Percentiles rank a stretch among this genome's conserved stretches.
phyloP scores from a whole-genome alignment of 768 basidiomycete species.

The Cantharellus anzutake region DNA sequence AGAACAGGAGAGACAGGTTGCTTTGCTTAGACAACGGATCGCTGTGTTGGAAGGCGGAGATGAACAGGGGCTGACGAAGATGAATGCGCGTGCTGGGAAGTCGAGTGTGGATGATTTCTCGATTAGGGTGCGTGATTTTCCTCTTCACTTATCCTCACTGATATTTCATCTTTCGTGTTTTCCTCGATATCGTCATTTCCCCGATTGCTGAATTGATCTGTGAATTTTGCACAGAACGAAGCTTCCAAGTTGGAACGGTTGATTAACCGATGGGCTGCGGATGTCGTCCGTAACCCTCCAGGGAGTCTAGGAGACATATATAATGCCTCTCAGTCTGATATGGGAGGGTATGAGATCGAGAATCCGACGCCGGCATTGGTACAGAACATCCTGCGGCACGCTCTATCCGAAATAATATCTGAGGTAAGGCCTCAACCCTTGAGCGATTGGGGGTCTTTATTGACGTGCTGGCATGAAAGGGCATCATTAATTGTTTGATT shows the following conservation, averaged over 20 bases:
- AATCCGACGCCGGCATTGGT: constrained; percentile 43
- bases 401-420: constrained; percentile 48
- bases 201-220: not conserved
- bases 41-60: constrained; percentile 50
- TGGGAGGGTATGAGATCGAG: constrained; percentile 31
- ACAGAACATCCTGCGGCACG: constrained; percentile 64
- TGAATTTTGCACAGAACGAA: constrained; percentile 50
- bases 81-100: constrained; percentile 23
- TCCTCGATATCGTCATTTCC: constrained; percentile 2
- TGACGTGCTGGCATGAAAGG: constrained; percentile 13
- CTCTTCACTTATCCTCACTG: not conserved
- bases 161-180: constrained; percentile 2
- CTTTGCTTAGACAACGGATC: constrained; percentile 49
- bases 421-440: constrained; percentile 15
- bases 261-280: constrained; percentile 78
- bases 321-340: constrained; percentile 38
- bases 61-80: constrained; percentile 19
- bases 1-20: constrained; percentile 71
- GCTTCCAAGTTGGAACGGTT: constrained; percentile 66
- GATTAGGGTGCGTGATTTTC: constrained; percentile 39
- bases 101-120: constrained; percentile 74
- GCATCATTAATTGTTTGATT: constrained; percentile 68
- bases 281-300: constrained; percentile 41
- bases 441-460: not conserved
- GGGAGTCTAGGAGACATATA: constrained; percentile 33